Conservation (phyloP, 495 filamentous ascomycete species). For the Lophiotrema nucula region DNA sequence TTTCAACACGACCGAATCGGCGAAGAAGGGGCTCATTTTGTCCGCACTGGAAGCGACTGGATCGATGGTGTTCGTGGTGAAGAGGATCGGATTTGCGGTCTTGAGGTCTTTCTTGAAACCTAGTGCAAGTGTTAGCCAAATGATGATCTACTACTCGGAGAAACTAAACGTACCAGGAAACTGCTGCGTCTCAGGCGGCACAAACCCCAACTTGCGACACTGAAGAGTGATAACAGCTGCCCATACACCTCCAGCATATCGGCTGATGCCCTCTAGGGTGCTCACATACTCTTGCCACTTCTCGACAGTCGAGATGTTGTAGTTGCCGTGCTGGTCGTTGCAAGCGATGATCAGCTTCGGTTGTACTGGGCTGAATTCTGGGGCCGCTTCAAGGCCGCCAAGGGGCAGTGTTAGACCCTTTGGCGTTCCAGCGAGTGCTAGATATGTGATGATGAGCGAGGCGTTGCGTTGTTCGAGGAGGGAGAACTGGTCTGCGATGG, state of each 20-base stretch:
- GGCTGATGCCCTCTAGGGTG: not conserved
- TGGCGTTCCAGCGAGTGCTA: not conserved
- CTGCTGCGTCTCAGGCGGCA: not conserved
- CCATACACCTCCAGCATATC: not conserved
- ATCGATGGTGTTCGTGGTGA: constrained; percentile 4
- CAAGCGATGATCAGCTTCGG: not conserved
- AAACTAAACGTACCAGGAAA: too few relatives aligned
- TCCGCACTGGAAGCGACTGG: constrained; percentile 6
- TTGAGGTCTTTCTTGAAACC: too few relatives aligned
- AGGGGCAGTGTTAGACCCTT: not conserved
- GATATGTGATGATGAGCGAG: not conserved
- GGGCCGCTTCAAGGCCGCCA: not conserved
- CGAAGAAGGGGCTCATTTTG: not conserved
- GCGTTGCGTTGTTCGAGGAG: not conserved
- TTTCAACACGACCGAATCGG: constrained; percentile 5
- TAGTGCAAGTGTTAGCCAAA: constrained; percentile 3
- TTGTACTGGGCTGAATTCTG: not conserved
- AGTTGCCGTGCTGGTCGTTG: not conserved
- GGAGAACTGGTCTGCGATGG: not conserved
- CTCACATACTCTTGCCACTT: not conserved
- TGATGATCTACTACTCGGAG: too few relatives aligned
- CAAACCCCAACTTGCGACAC: not conserved
- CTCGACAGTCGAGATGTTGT: not conserved
- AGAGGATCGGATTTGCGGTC: constrained; percentile 2
- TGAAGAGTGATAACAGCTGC: not conserved